phyloP scores from a whole-genome alignment of 1,284 basidiomycete species.

The Boletus sp. region DNA sequence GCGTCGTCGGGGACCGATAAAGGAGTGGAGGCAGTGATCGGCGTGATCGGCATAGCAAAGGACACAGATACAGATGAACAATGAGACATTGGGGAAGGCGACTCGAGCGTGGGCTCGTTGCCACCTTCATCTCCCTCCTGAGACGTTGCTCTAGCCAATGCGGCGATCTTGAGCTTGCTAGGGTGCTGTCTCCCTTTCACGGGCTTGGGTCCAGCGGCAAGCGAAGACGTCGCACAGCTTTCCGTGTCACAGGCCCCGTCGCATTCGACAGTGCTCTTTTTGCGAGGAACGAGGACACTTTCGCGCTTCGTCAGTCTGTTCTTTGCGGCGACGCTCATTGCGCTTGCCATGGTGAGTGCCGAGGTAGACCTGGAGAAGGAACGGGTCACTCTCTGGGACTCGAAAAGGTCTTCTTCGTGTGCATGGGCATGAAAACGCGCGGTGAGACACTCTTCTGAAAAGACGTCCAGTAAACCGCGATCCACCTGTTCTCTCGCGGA shows the following conservation, averaged over 20 bases:
- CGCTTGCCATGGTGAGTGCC: constrained; percentile 56
- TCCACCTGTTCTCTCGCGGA: constrained; percentile 71
- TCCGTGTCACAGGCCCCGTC: constrained; percentile 25
- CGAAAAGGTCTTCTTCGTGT: constrained; percentile 66
- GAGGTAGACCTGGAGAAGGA: constrained; percentile 52
- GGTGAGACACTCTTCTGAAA: constrained; percentile 62
- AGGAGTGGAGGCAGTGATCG: constrained; percentile 31
- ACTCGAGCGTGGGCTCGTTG: constrained; percentile 35
- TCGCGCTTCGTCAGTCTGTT: constrained; percentile 65
- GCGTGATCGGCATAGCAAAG: constrained; percentile 46
- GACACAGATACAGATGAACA: constrained; percentile 45
- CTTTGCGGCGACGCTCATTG: constrained; percentile 55
- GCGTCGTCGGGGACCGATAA: constrained; percentile 34
- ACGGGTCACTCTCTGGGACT: constrained; percentile 49
- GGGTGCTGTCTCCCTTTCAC: constrained; percentile 43
- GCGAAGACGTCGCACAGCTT: constrained; percentile 19
- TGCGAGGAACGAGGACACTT: constrained; percentile 63
- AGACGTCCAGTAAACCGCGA: constrained; percentile 67
- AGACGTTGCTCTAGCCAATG: constrained; percentile 31
- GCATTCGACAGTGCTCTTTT: constrained; percentile 48
- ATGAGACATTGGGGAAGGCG: constrained; percentile 53
- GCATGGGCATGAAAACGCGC: constrained; percentile 64
- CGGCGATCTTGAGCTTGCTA: constrained; percentile 50
- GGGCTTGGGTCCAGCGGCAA: constrained; percentile 16
- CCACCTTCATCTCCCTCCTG: constrained; percentile 29